Evolutionary conservation across 805 yeast species (phyloP).

Genomic region (Yarrowia osloensis): DNA sequence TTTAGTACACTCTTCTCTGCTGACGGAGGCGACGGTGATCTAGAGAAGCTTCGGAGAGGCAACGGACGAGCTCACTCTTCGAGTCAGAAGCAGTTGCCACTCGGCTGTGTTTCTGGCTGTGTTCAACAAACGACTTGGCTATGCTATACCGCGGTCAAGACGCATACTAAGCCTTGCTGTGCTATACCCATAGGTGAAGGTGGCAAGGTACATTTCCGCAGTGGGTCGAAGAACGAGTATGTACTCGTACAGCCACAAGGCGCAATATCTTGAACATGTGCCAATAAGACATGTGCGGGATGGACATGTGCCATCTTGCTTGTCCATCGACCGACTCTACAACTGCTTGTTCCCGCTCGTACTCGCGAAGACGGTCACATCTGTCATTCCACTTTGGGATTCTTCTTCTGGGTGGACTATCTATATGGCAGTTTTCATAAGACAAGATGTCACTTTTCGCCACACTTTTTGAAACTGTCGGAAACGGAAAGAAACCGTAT

Average conservation of each 20-base stretch:
- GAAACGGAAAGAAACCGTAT: not conserved
- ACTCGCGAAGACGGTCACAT: not conserved
- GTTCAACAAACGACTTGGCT: not conserved
- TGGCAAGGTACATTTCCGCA: not conserved
- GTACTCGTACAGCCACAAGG: not conserved
- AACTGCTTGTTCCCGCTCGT: not conserved
- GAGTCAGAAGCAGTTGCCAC: not conserved
- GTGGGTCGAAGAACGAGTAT: too few relatives aligned
- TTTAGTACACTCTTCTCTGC: not conserved
- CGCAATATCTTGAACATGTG: not conserved
- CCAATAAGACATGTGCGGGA: too few relatives aligned
- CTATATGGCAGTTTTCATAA: not conserved
- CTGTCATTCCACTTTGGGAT: not conserved
- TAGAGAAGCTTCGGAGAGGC: too few relatives aligned
- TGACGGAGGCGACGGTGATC: not conserved
- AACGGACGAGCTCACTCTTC: too few relatives aligned
- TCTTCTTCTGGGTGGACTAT: not conserved
- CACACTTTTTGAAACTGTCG: not conserved
- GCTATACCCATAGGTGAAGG: not conserved
- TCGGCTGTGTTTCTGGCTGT: not conserved
- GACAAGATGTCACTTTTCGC: too few relatives aligned
- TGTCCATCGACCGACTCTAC: not conserved
- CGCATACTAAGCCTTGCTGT: not conserved
- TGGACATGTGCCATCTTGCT: too few relatives aligned
- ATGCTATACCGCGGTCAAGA: not conserved